phyloP scores from a whole-genome alignment of 768 basidiomycete species.

The Tylopilus sp. region DNA sequence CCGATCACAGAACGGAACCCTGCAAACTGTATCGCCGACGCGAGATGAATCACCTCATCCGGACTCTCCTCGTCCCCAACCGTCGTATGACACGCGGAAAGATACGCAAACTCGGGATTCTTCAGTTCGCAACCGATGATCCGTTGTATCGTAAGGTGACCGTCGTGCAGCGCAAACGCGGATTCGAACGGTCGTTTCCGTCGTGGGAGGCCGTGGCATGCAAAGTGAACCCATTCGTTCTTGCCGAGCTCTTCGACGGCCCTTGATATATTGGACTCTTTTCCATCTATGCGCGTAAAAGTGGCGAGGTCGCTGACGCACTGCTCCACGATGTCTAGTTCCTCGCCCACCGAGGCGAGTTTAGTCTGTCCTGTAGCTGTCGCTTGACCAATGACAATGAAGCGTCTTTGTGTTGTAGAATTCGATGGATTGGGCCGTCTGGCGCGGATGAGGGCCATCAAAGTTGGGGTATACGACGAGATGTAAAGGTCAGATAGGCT shows the following conservation, averaged over 20 bases:
- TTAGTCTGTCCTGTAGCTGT: no score
- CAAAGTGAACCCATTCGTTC: no score
- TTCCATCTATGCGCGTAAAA: not conserved
- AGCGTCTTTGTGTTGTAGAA: no score
- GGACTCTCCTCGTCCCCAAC: not conserved
- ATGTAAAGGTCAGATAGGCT: not conserved
- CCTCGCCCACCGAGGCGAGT: no score
- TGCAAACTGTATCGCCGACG: no score
- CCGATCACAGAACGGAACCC: no score
- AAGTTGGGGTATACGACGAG: not conserved
- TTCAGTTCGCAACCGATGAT: not conserved
- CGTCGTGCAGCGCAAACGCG: not conserved
- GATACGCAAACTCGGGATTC: not conserved
- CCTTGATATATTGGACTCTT: not conserved
- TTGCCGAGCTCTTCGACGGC: no score
- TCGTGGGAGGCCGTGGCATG: not conserved
- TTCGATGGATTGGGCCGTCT: not conserved
- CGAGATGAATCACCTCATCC: not conserved
- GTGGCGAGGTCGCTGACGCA: not conserved
- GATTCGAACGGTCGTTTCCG: not conserved
- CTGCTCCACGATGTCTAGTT: no score
- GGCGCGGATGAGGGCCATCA: not conserved
- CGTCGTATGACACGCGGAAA: not conserved
- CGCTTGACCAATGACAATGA: no score
- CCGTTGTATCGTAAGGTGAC: not conserved